phyloP scores from a whole-genome alignment of 2,329 filamentous ascomycete species.

The Clonostachys rosea region DNA sequence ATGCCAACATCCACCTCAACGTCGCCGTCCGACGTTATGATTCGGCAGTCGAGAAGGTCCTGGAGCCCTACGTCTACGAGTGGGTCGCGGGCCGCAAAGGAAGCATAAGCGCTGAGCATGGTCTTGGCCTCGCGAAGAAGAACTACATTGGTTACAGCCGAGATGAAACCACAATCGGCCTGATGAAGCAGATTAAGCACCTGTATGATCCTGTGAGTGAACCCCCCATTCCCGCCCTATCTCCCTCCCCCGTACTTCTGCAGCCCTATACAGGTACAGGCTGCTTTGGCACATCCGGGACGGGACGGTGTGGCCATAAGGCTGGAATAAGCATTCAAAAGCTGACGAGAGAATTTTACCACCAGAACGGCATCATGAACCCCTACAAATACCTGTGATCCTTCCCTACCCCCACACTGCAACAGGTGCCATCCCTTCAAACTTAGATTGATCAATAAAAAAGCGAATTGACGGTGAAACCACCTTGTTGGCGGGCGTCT shows the following conservation, averaged over 20 bases:
- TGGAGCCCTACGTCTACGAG: slow-evolving; percentile 97
- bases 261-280: not conserved
- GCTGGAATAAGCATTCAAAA: not conserved
- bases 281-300: not conserved
- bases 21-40: slow-evolving; percentile 79
- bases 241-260: not conserved
- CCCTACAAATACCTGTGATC: slow-evolving; percentile 88
- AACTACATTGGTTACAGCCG: slow-evolving; percentile 91
- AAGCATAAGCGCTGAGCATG: slow-evolving; percentile 96
- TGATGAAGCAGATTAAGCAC: slow-evolving; percentile 96
- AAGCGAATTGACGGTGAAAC: too few relatives aligned
- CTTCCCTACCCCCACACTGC: not conserved
- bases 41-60: slow-evolving; percentile 75
- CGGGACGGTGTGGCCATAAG: not conserved
- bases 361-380: slow-evolving; percentile 95
- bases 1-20: slow-evolving; percentile 93
- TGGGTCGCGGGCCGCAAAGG: slow-evolving; percentile 87
- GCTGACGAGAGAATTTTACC: not conserved
- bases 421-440: too few relatives aligned
- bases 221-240: not conserved
- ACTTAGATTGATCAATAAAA: too few relatives aligned
- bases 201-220: slow-evolving; percentile 84
- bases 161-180: slow-evolving; percentile 75
- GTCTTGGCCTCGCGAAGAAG: slow-evolving; percentile 91
- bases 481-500: too few relatives aligned